Base-by-base conservation (phyloP, 805 yeast genomes). In the Naumovozyma baii region DNA sequence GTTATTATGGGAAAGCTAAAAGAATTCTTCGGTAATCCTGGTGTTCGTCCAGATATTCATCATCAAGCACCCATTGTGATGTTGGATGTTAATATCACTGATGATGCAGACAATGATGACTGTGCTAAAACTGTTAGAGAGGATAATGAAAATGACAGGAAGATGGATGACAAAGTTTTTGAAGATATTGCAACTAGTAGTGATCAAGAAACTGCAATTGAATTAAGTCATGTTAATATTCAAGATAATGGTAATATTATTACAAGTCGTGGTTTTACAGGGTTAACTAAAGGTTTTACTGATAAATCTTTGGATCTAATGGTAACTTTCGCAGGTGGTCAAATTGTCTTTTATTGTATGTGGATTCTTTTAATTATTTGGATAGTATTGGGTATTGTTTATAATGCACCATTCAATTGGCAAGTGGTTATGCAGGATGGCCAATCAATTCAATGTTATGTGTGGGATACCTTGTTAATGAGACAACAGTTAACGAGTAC, bases 371-470 rank as follows among this genome's bases (percentile, higher is more conserved):
- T 49, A 28, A 48, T 54, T 41, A 43, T 50, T 25, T 59, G 64
- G 64, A 45, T 48, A 14, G 42, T 57, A 7, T 9, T 55, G 1
- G 64, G 68, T 33, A 45, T 47, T 15, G 47, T 55, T 3, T 54
- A 51, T 17, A 44, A 48, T 15, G 67, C 56, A 2, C 60, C 67
- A 3, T 50, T 51, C 36, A 50, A 48, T 34, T 65, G 69, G 69
- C 69, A 65, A 47, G 63, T 65, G 30, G 60, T 60, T 3, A 64
- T 65, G 66, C 67, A 65, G 44, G 69, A 65, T 48, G 67, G 66
- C 15, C 65, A 62, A 40, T 62, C 68, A 1, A 59, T 65, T 37
- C 69, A 63, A 45, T 46, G 63, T 37, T 65, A 65, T 42, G 41
- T 62, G 19, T 65, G 68, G 63, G 68, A 65, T 43, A 63, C 69